Evolutionary conservation across 371 early-diverging fungal species (phyloP), one percentile per base, ranked within the genome.

Genomic region (Circinella umbellata): DNA sequence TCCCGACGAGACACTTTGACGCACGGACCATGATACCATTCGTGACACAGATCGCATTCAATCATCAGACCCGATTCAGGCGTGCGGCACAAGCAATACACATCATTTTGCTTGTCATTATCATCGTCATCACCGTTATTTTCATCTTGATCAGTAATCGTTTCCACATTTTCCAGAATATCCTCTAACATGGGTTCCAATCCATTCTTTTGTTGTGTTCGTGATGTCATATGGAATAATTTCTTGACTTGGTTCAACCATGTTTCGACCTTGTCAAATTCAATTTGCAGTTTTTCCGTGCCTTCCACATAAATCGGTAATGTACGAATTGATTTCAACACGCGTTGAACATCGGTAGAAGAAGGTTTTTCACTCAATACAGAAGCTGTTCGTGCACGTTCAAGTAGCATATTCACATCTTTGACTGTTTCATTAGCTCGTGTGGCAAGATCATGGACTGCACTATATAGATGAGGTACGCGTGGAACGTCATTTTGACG

Each of bases 21-120:
- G 68, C 95, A 95, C 11, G 80, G 74, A 15, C 84, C 86, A 70
- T 95, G 95, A 72, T 93, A 95, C 93, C 91, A 91, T 63, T 89
- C 92, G 51, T 88, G 85, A 70, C 95, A 95, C n/a, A 80, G 69
- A 69, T 91, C 92, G 72, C 95, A 95, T 71, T 90, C 90, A 47
- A 93, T 86, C 93, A 94, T 94, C 68, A 87, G 76, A 8, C 90
- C 91, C 36, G 82, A 74, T 49, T 91, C 89, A 1, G 84, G 73
- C 53, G 80, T 77, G 67, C 90, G 79, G 69, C 89, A 93, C 15
- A 93, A 67, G 63, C 93, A 93, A 60, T 84, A 90, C 1, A 73
- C 63, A 1, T 73, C 77, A 1, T 15, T 64, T 11, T 15, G 20
- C 42, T 55, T 54, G 2, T 27, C 42, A 15, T 42, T 11, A 9